Base-by-base conservation (phyloP, 2,329 filamentous ascomycete species). In the Xylaria digitata region DNA sequence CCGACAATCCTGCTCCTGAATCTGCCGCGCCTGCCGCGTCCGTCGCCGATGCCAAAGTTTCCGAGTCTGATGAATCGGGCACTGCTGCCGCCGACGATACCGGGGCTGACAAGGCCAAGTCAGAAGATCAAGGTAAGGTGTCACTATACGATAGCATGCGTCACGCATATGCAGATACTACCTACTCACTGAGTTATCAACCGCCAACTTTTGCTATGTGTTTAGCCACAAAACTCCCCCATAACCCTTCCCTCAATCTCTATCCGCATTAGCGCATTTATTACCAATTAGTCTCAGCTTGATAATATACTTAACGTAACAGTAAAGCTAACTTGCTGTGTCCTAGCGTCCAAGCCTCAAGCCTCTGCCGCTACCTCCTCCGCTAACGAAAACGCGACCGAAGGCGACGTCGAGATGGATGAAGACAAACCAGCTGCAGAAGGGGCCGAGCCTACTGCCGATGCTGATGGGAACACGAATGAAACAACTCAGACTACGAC, bases 381-480 rank as follows among this genome's bases (percentile, higher is more conserved):
- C 65, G 72, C 71, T 9, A 61, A 70, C 54, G 67, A 75, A 59
- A 74, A 75, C 48, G 57, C 66, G 30, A 60, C 75, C 71, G 77
- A 78, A 50, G 68, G 71, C 50, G 75, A 76, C 61, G 69, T 72
- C 40, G 73, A 74, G 42, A 78, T 75, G 75, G 67, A 68, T 70
- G 68, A 72, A n/a, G 76, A 78, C 49, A 72, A 73, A 59, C 65
- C 70, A 37, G 69, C 68, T 49, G 73, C 74, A 34, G 73, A 74
- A 56, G 67, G 56, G 32, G 55, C 72, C 26, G 69, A 75, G 61
- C 42, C 70, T 42, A 42, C 60, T 9, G 61, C 67, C 6, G 69
- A 72, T 45, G 57, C 61, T 30, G 67, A 49, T n/a, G 58, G 56
- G 8, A 56, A 63, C 40, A 56, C 66, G 32, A 54, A 60, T 17